Base-by-base conservation (phyloP, 139 green algal species). In the Coelastrella sp. region DNA sequence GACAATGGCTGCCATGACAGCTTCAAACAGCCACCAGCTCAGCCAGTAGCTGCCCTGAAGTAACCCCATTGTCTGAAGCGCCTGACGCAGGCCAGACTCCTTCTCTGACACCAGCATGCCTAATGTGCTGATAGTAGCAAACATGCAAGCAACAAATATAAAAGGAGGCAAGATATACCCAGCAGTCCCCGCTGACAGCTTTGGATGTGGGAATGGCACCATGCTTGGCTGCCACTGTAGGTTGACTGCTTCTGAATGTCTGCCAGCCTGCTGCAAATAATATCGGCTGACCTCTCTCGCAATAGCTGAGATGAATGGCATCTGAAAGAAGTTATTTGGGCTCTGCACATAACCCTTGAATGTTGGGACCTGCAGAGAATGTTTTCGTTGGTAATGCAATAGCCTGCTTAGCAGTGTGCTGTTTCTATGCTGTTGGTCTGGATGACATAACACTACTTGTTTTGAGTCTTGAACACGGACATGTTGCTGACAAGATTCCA, bases 91-190 rank as follows among this genome's bases (percentile, higher is more conserved):
- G 9, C 93, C 92, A 2, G 69, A 79, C 87, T 98, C 93, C 13
- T 92, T 89, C 85, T 98, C 95, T 13, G 51, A 45, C 21, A 98
- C 95, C 21, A 98, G 50, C 3, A 86, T 81, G 32, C 76, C 86
- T 84, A 98, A 84, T 15, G 66, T 51, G 50, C 40, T 51, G 60
- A 98, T 95, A 72, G 97, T 98, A 63, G 86, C 90, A 87, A 99
- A 99, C 92, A 99, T 96, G 88, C 90, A 94, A 30, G 96, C 95
- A 2, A 95, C 96, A 87, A 99, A 98, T 25, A 99, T 81, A 85
- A 99, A 99, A 11, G 91, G 92, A 2, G 94, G 91, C 27, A 95
- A 92, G 71, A 95, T 89, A 17, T 90, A 62, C 23, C 91, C 93
- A 30, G 96, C 88, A n/a, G 95, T 86, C 17, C 90, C 95, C 43